A percentile compares a stretch with the other conserved stretches of the same genome.
phyloP scores from a whole-genome alignment of 306 rosid genomes.

The Potentilla sterilis region DNA sequence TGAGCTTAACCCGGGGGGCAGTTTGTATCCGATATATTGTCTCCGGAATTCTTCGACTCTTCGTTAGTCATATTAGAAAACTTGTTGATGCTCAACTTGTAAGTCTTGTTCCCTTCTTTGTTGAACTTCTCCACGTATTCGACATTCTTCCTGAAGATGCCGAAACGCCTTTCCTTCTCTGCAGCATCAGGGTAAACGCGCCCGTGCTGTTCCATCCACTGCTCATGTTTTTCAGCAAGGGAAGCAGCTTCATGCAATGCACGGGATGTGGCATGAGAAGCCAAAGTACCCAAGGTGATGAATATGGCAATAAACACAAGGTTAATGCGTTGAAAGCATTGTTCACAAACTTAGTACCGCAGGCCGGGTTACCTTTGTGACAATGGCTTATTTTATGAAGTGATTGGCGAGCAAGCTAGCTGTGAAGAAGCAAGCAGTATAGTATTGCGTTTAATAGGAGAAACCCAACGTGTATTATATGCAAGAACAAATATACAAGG shows the following conservation, averaged over 20 bases:
- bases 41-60: conserved; percentile 17
- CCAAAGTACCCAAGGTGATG: too few relatives aligned
- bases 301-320: neutral
- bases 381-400: neutral
- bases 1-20: neutral
- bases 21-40: conserved; percentile 10
- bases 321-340: neutral
- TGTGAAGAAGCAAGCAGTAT: neutral
- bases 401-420: neutral
- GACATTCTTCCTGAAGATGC: conserved; percentile 30
- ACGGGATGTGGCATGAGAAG: too few relatives aligned
- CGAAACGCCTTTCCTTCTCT: conserved; percentile 30
- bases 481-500: neutral
- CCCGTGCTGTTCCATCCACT: conserved; percentile 28
- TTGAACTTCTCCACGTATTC: conserved; percentile 30
- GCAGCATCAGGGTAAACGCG: conserved; percentile 19
- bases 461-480: neutral
- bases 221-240: conserved; percentile 20
- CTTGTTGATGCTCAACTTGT: conserved; percentile 26
- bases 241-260: neutral
- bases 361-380: neutral
- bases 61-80: conserved; percentile 27
- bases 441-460: neutral
- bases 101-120: conserved; percentile 18
- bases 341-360: neutral